Percentiles rank a stretch among this genome's conserved stretches.
Evolutionary conservation across 2,329 filamentous ascomycete genomes (phyloP).

Genomic region (Calonectria fujianensis): DNA sequence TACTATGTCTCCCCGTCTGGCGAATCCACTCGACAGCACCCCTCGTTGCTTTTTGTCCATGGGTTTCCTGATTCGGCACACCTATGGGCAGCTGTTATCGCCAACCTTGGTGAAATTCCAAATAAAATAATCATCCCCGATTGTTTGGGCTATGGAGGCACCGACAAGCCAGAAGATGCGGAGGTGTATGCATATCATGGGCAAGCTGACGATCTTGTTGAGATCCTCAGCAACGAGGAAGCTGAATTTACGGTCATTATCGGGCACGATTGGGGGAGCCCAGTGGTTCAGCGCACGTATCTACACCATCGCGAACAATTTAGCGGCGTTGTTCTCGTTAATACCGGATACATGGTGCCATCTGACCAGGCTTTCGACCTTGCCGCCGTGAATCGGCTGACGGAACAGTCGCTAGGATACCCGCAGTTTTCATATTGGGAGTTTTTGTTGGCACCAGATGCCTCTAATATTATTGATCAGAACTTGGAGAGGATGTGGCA

Average conservation of each 20-base stretch:
- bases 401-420: conserved; percentile 20
- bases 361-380: conserved; percentile 36
- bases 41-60: conserved; percentile 39
- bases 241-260: conserved; percentile 23
- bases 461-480: conserved; percentile 31
- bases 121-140: conserved; percentile 41
- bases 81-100: conserved; percentile 35
- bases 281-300: conserved; percentile 30
- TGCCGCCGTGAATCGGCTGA: conserved; percentile 25
- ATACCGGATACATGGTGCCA: conserved; percentile 39
- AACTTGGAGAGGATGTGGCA: conserved; percentile 42
- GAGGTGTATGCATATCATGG: conserved; percentile 34
- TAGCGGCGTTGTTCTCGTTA: conserved; percentile 33
- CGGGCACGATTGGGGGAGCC: conserved; percentile 43
- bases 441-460: conserved; percentile 34
- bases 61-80: conserved; percentile 42
- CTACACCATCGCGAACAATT: conserved; percentile 32
- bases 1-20: conserved; percentile 24
- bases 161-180: conserved; percentile 34
- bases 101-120: conserved; percentile 14
- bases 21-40: conserved; percentile 20
- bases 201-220: conserved; percentile 38
- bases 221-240: conserved; percentile 29
- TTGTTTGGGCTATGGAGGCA: conserved; percentile 39
- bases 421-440: conserved; percentile 43